phyloP scores from a whole-genome alignment of 106 monocot species.

The Alisma plantagoaquatica region DNA sequence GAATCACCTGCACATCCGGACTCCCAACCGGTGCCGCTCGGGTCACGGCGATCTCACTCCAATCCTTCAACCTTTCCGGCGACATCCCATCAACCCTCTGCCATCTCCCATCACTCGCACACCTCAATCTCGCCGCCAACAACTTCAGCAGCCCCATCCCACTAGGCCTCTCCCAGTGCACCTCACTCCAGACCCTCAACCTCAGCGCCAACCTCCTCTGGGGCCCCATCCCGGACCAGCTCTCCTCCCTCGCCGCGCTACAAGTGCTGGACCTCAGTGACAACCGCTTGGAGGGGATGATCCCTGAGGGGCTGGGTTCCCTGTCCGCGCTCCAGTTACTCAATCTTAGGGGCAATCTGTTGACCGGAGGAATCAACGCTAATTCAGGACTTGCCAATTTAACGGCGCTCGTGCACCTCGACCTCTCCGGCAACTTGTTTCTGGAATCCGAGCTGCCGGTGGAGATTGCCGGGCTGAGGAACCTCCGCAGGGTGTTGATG shows the following conservation, averaged over 20 bases:
- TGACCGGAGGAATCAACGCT: conserved; percentile 38
- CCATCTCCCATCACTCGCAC: conserved; percentile 29
- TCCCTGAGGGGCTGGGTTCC: conserved; percentile 30
- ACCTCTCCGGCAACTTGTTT: conserved; percentile 42
- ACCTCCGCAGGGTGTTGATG: conserved; percentile 26
- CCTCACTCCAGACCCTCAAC: conserved; percentile 34
- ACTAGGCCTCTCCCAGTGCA: conserved; percentile 41
- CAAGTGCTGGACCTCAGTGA: conserved; percentile 42
- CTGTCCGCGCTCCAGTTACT: conserved; percentile 32
- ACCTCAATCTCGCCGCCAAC: conserved; percentile 51
- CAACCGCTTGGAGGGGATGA: conserved; percentile 41
- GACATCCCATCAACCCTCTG: conserved; percentile 44
- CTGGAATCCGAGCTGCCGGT: conserved; percentile 32
- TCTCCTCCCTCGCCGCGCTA: conserved; percentile 34
- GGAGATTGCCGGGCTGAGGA: conserved; percentile 35
- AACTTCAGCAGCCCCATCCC: conserved; percentile 48
- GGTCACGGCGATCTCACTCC: conserved; percentile 37
- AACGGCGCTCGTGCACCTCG: conserved; percentile 27
- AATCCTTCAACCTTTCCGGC: conserved; percentile 46
- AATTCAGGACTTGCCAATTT: conserved; percentile 31
- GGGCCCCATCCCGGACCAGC: conserved; percentile 57
- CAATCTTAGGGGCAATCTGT: conserved; percentile 41
- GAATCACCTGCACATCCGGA: conserved; percentile 34
- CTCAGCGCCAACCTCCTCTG: conserved; percentile 43
- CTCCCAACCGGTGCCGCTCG: neutral